phyloP scores from a whole-genome alignment of 371 early-diverging fungal genomes.

The Circinella minor region DNA sequence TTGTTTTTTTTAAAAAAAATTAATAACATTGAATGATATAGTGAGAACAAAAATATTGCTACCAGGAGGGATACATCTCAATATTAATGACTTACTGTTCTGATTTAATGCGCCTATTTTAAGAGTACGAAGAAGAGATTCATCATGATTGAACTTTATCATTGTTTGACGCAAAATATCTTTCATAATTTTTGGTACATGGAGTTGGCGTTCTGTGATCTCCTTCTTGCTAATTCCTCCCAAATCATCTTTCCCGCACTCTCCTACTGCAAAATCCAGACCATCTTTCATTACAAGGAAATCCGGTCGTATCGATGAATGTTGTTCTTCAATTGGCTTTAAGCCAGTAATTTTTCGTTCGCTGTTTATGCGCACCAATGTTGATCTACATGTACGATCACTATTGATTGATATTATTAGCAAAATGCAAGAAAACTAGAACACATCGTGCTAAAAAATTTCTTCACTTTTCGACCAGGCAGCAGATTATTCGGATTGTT shows the following conservation, averaged over 20 bases:
- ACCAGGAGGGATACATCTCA: too few species aligned
- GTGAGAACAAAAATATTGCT: too few species aligned
- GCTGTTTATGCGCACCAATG: conserved; percentile 1
- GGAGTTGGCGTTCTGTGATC: conserved; percentile 1
- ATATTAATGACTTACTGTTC: background rate
- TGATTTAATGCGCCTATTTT: background rate
- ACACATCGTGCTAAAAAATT: background rate
- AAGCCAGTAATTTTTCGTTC: background rate
- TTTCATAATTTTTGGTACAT: conserved; percentile 9
- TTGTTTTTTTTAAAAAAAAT: too few species aligned
- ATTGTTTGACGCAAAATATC: background rate
- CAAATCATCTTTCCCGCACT: conserved; percentile 9
- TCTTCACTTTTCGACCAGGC: too few species aligned
- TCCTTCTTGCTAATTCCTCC: conserved; percentile 13
- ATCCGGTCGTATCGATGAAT: conserved; percentile 13
- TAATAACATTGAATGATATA: too few species aligned
- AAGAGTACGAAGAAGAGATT: background rate
- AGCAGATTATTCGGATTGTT: too few species aligned
- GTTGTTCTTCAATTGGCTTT: conserved; percentile 5
- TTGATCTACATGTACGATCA: conserved; percentile 7
- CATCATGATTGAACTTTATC: background rate
- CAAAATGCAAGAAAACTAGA: background rate
- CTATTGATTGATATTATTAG: background rate
- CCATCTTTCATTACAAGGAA: conserved; percentile 9
- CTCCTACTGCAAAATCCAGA: conserved; percentile 8